Evolutionary conservation across 306 rosid species (phyloP), one percentile per base, ranked within the genome.

Genomic region (barrel medic (Medicago truncatula)): DNA sequence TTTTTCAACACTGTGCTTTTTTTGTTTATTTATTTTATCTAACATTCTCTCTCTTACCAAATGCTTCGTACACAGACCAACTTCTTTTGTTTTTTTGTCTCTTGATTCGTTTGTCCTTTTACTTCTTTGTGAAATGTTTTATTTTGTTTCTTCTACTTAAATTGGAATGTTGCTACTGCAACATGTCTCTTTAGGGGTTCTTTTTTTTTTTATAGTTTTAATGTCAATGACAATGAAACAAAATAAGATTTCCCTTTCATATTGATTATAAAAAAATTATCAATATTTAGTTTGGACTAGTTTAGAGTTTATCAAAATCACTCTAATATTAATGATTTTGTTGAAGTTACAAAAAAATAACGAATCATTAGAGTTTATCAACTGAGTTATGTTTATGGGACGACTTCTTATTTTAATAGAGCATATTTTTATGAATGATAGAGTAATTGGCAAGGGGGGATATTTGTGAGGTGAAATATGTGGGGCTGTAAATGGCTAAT

Each of bases 381-480:
- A 28, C 31, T 28, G 1, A 1, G 28, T 25, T 25, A 25, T 25
- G 28, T 25, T 25, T 0, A 25, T 3, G 4, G 31, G 4, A 28
- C 4, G 4, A 28, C 31, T 3, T 28, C 31, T 28, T 28, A 28
- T 28, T 3, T 28, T 28, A 28, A 28, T 28, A 3, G 2, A 28
- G 4, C 31, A 28, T 28, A 28, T 34, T 34, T 5, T 34, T 4
- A 9, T 43, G 47, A 43, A 43, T 28, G 31, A 28, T 28, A 0
- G 56, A 36, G 16, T 14, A 47, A 14, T 70, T 25, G 61, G 63
- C 4, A 57, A 47, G 28, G 72, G 61, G 18, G 71, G 60, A 70
- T 75, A 61, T 59, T 77, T 78, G 7, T 43, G 6, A 49, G 80
- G 87, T 85, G 85, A 87, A 78, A 75, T 64, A 75, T 64, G 74